Evolutionary conservation across 2,329 filamentous ascomycete genomes (phyloP).

Genomic region (Hymenoscyphus repandus): DNA sequence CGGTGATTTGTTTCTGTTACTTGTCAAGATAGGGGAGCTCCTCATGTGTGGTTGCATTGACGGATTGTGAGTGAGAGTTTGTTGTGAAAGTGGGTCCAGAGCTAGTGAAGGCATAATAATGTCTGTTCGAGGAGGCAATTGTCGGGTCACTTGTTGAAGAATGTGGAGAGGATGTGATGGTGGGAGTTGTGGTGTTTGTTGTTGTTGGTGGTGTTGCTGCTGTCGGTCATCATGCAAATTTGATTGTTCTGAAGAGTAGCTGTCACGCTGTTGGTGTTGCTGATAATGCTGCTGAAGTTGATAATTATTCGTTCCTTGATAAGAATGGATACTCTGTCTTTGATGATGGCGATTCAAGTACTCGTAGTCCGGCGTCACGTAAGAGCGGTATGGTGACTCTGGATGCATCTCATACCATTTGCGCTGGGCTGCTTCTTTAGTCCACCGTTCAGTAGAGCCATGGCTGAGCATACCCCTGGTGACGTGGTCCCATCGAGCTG

Average conservation of each 20-base stretch:
- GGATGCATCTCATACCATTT: slow-evolving; percentile 31
- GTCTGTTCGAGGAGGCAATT: neutral
- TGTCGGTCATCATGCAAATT: neutral
- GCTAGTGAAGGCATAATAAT: neutral
- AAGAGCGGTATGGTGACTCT: neutral
- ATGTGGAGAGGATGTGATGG: slow-evolving; percentile 1
- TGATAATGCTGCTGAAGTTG: neutral
- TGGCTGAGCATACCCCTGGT: slow-evolving; percentile 30
- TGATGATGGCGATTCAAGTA: slow-evolving; percentile 4
- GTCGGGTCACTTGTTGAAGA: neutral
- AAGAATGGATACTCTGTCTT: slow-evolving; percentile 4
- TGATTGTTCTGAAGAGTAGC: neutral
- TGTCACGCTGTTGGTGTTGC: neutral
- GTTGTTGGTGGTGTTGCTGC: neutral
- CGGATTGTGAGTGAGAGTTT: neutral
- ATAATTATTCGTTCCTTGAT: neutral
- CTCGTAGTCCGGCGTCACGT: slow-evolving; percentile 1
- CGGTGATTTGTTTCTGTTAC: slow-evolving; percentile 1
- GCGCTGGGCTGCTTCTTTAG: slow-evolving; percentile 30
- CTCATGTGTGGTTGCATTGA: neutral
- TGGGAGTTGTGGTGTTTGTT: slow-evolving; percentile 1
- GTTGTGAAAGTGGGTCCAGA: neutral
- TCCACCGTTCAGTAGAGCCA: slow-evolving; percentile 31
- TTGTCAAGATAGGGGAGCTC: neutral
- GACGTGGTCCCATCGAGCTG: slow-evolving; percentile 30